Evolutionary conservation across 208 protist species (phyloP).

Genomic region (Wallacemonas sp.): DNA sequence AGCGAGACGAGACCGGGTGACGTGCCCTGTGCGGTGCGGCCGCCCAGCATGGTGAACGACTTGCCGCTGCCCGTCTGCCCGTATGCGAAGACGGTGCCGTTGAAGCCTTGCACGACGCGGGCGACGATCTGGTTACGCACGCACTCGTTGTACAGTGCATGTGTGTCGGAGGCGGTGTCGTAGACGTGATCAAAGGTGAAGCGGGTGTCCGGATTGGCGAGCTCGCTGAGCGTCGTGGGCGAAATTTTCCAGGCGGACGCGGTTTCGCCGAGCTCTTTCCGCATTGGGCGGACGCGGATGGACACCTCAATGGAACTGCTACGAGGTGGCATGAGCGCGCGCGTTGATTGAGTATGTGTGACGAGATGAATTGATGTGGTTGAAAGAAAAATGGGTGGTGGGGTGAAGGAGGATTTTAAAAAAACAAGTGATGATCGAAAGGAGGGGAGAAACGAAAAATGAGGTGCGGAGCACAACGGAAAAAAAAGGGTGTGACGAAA

Average conservation of each 20-base stretch:
- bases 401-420: slow-evolving; percentile 10
- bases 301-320: slow-evolving; percentile 70
- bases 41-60: slow-evolving; percentile 82
- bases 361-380: background rate
- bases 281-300: slow-evolving; percentile 67
- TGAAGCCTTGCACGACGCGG: slow-evolving; percentile 79
- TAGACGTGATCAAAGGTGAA: slow-evolving; percentile 84
- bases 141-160: slow-evolving; percentile 51
- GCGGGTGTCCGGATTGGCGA: slow-evolving; percentile 51
- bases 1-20: slow-evolving; percentile 45
- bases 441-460: slow-evolving; percentile 12
- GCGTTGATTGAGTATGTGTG: slow-evolving; percentile 23
- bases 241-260: slow-evolving; percentile 33
- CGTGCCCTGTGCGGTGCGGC: slow-evolving; percentile 5
- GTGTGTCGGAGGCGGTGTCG: slow-evolving; percentile 31
- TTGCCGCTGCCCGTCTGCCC: slow-evolving; percentile 90
- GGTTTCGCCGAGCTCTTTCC: slow-evolving; percentile 46
- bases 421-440: slow-evolving; percentile 3
- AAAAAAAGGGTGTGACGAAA: slow-evolving; percentile 5
- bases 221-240: slow-evolving; percentile 41
- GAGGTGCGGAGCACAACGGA: background rate
- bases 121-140: slow-evolving; percentile 50
- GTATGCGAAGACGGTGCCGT: slow-evolving; percentile 86
- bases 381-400: too few relatives aligned
- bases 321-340: background rate